Evolutionary conservation across 1,284 basidiomycete species (phyloP), one percentile per base, ranked within the genome.

Genomic region (Cutaneotrichosporon cavernicola): DNA sequence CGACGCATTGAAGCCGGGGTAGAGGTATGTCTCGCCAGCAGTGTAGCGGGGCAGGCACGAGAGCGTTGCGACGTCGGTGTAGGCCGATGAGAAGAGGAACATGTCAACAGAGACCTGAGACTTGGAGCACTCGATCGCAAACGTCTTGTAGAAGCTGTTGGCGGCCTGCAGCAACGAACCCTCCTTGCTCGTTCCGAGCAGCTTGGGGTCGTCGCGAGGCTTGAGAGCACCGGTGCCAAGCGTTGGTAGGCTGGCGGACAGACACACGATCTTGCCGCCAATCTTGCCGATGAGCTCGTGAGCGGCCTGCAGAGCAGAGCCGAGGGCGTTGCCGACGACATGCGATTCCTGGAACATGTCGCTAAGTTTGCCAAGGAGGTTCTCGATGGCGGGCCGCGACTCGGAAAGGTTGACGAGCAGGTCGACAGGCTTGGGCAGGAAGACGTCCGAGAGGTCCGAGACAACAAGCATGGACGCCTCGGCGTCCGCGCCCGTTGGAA

Each of bases 81-180:
- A 99, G 31, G 86, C 84, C 16, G 92, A 86, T 66, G 90, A 91
- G 83, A 97, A 98, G 61, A 99, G 84, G 89, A 97, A 99, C 96
- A 99, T 98, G 80, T 99, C 96, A 62, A 99, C 95, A 0, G 95
- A 95, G 46, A 99, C 91, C 80, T 99, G 97, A 10, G 91, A 89
- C 70, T 96, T 88, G 9, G 96, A 98, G 80, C 96, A 99, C 73
- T 99, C 96, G 77, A 99, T 99, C 21, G 97, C 93, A 72, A 99
- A 98, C 0, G 92, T 94, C 85, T 99, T 99, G 86, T 98, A 99
- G 84, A 97, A 99, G 9, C 90, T 86, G 38, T 91, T 91, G 0
- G 91, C 91, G 18, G 94, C 86, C 82, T 93, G 92, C 47, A 97
- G 85, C 11, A 97, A 83, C 16, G 86, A 85, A 14, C 91, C 93